These are phyloP conservation scores for Elsinoe necatrix DNA, from an alignment of 2,329 filamentous ascomycete genomes.

Conservation along the genomic window DNA sequence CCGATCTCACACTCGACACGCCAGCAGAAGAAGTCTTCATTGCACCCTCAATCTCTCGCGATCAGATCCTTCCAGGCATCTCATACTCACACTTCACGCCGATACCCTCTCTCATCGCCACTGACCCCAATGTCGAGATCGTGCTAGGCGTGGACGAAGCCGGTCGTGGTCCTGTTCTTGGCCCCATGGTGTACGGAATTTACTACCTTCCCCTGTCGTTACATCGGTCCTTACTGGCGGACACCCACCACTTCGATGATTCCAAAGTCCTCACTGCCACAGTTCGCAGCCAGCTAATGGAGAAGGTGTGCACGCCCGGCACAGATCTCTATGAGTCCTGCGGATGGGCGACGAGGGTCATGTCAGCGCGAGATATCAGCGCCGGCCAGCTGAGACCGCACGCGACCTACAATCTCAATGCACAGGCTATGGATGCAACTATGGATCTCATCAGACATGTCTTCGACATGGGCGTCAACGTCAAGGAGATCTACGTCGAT, in stretches of 20 bases:
- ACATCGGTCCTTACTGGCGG: conserved; percentile 64
- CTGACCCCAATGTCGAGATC: conserved; percentile 50
- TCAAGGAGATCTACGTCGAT: conserved; percentile 88
- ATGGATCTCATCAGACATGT: conserved; percentile 72
- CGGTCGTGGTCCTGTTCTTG: conserved; percentile 82
- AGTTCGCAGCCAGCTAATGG: conserved; percentile 67
- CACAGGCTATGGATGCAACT: conserved; percentile 89
- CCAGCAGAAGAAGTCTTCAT: conserved; percentile 35
- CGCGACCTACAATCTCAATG: conserved; percentile 78
- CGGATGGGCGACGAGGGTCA: conserved; percentile 73
- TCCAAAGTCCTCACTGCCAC: conserved; percentile 79
- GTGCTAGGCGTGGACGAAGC: conserved; percentile 89
- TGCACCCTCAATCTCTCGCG: conserved; percentile 38
- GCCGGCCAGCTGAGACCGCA: conserved; percentile 64
- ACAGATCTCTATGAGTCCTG: conserved; percentile 54
- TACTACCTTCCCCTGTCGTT: conserved; percentile 62
- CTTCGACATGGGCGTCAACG: conserved; percentile 66
- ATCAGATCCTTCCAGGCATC: conserved; percentile 34
- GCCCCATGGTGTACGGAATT: conserved; percentile 58
- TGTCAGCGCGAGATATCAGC: conserved; percentile 77
- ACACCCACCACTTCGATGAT: conserved; percentile 83
- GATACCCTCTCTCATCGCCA: conserved; percentile 33
- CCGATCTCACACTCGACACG: conserved; percentile 28
- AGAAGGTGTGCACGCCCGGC: conserved; percentile 58
- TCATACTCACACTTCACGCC: conserved; percentile 43